Evolutionary conservation across 2,329 filamentous ascomycete species (phyloP).

Genomic region (Penicillium brasilianum): DNA sequence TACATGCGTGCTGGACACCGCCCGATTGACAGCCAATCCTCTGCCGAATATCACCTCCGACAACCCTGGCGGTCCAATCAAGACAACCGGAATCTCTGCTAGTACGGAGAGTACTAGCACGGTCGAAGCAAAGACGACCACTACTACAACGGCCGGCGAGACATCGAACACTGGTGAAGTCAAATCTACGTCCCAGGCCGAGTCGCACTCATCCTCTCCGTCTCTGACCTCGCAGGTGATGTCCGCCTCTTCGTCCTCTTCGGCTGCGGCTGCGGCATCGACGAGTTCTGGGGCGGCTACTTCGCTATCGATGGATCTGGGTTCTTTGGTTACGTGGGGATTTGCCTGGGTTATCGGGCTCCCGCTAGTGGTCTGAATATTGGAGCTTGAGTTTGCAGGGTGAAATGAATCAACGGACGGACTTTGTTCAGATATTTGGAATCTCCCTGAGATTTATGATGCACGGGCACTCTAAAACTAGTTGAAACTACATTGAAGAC

Average conservation of each 20-base stretch:
- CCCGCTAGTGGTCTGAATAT: slow-evolving; percentile 1
- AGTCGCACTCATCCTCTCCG: background rate
- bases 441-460: background rate
- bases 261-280: background rate
- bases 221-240: slow-evolving; percentile 3
- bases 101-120: background rate
- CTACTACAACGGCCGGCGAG: background rate
- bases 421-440: background rate
- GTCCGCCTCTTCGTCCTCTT: no score
- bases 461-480: background rate
- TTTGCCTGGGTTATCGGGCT: slow-evolving; percentile 1
- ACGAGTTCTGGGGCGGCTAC: background rate
- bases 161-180: background rate
- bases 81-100: slow-evolving; percentile 7
- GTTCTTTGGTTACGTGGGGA: background rate
- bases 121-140: background rate
- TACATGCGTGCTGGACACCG: slow-evolving; percentile 5
- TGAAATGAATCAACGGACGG: background rate
- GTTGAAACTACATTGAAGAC: background rate
- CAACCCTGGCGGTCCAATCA: slow-evolving; percentile 7
- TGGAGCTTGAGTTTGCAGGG: no score
- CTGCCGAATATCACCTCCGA: background rate
- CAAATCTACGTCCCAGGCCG: background rate
- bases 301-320: background rate
- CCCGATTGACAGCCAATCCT: background rate